Evolutionary conservation across 306 rosid species (phyloP).

Genomic region (Cicer pinnatifidum): DNA sequence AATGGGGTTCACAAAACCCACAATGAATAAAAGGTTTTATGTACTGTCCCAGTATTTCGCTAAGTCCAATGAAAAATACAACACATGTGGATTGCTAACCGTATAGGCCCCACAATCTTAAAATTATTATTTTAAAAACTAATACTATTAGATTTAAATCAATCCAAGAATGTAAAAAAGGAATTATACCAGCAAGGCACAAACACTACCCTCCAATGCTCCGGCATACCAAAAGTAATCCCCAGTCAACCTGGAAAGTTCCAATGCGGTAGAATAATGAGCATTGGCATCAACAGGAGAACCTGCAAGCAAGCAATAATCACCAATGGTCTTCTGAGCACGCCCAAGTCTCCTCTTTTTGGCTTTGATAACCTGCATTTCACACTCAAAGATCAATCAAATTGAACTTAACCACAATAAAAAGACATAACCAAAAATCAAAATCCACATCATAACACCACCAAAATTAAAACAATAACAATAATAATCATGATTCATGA

Average conservation of each 20-base stretch:
- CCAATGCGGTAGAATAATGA: slow-evolving; percentile 86
- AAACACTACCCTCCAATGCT: slow-evolving; percentile 92
- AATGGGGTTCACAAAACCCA: slow-evolving; percentile 9
- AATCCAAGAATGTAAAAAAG: neutral
- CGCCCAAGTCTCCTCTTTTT: slow-evolving; percentile 97
- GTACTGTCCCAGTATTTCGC: neutral
- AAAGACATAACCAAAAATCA: neutral
- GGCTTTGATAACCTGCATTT: slow-evolving; percentile 86
- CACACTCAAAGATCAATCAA: slow-evolving; percentile 42
- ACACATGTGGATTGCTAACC: slow-evolving; percentile 8
- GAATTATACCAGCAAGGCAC: slow-evolving; percentile 81
- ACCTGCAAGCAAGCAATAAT: slow-evolving; percentile 93
- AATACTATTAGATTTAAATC: neutral
- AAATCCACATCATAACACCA: slow-evolving; percentile 23
- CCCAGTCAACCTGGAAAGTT: slow-evolving; percentile 87
- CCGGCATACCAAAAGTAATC: slow-evolving; percentile 98
- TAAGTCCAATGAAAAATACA: slow-evolving; percentile 5
- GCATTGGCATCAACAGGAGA: slow-evolving; percentile 98
- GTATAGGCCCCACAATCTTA: neutral
- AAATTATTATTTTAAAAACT: neutral
- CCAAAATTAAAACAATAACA: slow-evolving; percentile 16
- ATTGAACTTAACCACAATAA: slow-evolving; percentile 20
- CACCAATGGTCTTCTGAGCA: slow-evolving; percentile 97
- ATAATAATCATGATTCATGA: slow-evolving; percentile 53
- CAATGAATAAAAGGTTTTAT: neutral